Conservation (phyloP, 1,284 basidiomycete species). For the Trichosporon ovoides region DNA sequence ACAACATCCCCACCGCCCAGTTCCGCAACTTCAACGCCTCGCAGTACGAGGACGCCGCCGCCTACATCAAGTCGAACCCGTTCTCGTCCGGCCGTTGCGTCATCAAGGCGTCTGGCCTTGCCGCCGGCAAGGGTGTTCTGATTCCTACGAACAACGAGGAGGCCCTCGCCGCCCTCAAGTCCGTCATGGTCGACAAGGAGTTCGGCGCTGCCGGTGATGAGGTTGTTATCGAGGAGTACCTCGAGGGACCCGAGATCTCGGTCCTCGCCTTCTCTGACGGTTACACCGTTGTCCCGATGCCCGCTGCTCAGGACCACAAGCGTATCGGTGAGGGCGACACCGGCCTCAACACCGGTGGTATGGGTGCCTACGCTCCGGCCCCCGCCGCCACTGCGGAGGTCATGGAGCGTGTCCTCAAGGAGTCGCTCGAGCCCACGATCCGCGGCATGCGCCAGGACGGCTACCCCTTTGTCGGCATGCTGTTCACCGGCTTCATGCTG, state of each 20-base stretch:
- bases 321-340: slow-evolving; percentile 94
- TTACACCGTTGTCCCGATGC: slow-evolving; percentile 83
- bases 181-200: slow-evolving; percentile 79
- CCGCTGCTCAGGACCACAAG: slow-evolving; percentile 97
- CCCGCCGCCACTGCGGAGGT: slow-evolving; percentile 77
- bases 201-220: slow-evolving; percentile 86
- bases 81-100: slow-evolving; percentile 66
- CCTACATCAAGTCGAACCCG: slow-evolving; percentile 66
- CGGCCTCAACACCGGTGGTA: slow-evolving; percentile 92
- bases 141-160: slow-evolving; percentile 79
- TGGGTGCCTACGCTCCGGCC: slow-evolving; percentile 96
- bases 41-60: slow-evolving; percentile 65
- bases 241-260: slow-evolving; percentile 86
- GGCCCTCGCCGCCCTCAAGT: slow-evolving; percentile 69
- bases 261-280: slow-evolving; percentile 95
- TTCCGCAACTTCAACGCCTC: slow-evolving; percentile 72
- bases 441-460: slow-evolving; percentile 94
- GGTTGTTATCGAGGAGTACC: slow-evolving; percentile 86
- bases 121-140: slow-evolving; percentile 92
- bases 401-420: slow-evolving; percentile 69
- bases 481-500: slow-evolving; percentile 96
- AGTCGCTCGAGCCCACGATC: slow-evolving; percentile 79
- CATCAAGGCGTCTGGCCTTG: slow-evolving; percentile 91
- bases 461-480: slow-evolving; percentile 88
- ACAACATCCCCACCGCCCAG: slow-evolving; percentile 85